Evolutionary conservation across 2,329 filamentous ascomycete species (phyloP), one percentile per base, ranked within the genome.

Genomic region (Venturia asperata): DNA sequence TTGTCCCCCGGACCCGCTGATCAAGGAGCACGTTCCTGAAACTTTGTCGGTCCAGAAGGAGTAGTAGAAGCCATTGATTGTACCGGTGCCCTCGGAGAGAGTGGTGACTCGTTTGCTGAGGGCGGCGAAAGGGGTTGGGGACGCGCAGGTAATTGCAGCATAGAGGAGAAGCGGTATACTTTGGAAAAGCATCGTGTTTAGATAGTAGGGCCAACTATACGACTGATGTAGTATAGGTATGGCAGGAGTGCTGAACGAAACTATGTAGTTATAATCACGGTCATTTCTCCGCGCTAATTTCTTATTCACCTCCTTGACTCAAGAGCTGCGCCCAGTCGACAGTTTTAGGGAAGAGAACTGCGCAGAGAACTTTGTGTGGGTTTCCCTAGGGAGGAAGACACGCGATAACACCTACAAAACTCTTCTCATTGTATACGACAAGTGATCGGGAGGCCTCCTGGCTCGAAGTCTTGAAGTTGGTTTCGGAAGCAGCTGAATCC

Each of bases 11-110:
- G 45, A 15, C 6, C 45, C 49, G n/a, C 34, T 55, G 27, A 13
- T 64, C 30, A 56, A 34, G 10, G 45, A 21, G n/a, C 30, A 47
- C 21, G 74, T 70, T 1, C 80, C 81, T 2, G 68, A 75, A 6
- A 70, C 69, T 1, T 75, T 75, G 70, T 82, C 82, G 64, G 70
- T 79, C 72, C 77, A 82, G 4, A 77, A 80, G 67, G 79, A 82
- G 70, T 77, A 82, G 70, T 76, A 81, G 19, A 37, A 37, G 15
- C 80, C 80, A 62, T 78, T 76, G 68, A 72, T 71, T 6, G 68
- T 72, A 61, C 74, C 75, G 27, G 71, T 74, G 13, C 41, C 42
- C 68, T 64, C 21, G 10, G 61, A 41, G 21, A 49, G 30, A 30
- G 27, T 15, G 1, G 7, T 37, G 21, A 13, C 24, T 45, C 30